Evolutionary conservation across 306 rosid species (phyloP).

Genomic region (Prunus fruticosa): DNA sequence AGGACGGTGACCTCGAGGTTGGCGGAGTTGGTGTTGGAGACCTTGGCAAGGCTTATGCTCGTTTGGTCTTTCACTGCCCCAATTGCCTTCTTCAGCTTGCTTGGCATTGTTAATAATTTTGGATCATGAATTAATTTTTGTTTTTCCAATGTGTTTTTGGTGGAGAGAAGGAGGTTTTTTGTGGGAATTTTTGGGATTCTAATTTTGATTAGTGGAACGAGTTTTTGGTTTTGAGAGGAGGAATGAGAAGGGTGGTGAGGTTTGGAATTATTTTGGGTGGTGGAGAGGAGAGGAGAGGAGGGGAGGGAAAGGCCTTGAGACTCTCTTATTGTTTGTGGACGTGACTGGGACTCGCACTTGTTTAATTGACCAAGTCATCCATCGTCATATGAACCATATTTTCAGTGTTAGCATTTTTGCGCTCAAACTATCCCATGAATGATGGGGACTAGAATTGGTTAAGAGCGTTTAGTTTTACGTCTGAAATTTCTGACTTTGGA

Average conservation of each 20-base stretch:
- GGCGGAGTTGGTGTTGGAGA: slow-evolving; percentile 44
- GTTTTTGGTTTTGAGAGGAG: not conserved
- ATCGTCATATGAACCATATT: not conserved
- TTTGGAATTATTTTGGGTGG: not conserved
- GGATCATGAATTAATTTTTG: not conserved
- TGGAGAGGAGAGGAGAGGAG: not conserved
- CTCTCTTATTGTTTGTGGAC: not conserved
- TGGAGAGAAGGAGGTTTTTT: not conserved
- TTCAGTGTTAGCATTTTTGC: not conserved
- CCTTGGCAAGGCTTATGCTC: slow-evolving; percentile 87
- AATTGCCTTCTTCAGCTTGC: slow-evolving; percentile 79
- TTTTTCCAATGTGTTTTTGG: not conserved
- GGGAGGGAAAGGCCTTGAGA: not conserved
- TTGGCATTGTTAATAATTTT: slow-evolving; percentile 49
- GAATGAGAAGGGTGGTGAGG: not conserved
- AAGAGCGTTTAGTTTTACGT: too few species aligned
- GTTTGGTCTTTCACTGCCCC: slow-evolving; percentile 96
- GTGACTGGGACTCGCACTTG: not conserved
- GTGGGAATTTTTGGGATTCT: not conserved
- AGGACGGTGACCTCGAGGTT: slow-evolving; percentile 65
- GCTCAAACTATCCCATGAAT: too few species aligned
- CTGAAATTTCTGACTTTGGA: too few species aligned
- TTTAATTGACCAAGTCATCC: not conserved
- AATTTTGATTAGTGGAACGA: not conserved
- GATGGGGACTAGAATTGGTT: too few species aligned